phyloP scores from a whole-genome alignment of 1,139 yeast genomes.

The Yamadazyma conglobata region DNA sequence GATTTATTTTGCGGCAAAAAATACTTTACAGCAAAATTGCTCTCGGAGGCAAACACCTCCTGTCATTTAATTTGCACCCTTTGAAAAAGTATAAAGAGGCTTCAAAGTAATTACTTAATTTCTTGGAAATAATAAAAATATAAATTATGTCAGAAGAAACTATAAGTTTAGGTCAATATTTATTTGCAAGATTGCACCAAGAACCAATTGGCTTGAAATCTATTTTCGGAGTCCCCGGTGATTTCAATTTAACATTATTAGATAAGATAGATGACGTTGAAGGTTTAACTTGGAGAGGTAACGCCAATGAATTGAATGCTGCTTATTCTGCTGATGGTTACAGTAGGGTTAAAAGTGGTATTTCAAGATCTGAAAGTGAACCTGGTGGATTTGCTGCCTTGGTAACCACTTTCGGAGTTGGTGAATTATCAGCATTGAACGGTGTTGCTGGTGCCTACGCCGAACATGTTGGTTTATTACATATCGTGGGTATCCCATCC shows the following conservation, averaged over 20 bases:
- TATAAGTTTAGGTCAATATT: slow-evolving; percentile 55
- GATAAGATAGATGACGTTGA: slow-evolving; percentile 64
- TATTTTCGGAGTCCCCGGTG: slow-evolving; percentile 78
- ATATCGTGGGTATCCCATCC: slow-evolving; percentile 44
- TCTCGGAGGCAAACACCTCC: too few relatives aligned
- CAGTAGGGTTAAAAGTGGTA: slow-evolving; percentile 50
- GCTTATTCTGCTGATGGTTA: slow-evolving; percentile 73
- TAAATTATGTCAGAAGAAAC: slow-evolving; percentile 15
- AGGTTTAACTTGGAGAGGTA: slow-evolving; percentile 65
- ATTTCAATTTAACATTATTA: slow-evolving; percentile 65
- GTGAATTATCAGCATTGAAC: slow-evolving; percentile 44
- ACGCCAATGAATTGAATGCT: slow-evolving; percentile 70
- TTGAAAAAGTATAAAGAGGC: slow-evolving; percentile 3
- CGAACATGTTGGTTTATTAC: slow-evolving; percentile 40
- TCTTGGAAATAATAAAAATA: background rate
- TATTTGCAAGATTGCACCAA: slow-evolving; percentile 61
- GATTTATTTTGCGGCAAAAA: too few relatives aligned
- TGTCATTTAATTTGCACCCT: too few relatives aligned
- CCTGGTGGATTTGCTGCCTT: slow-evolving; percentile 48
- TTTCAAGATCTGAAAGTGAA: slow-evolving; percentile 7
- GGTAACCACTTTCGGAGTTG: slow-evolving; percentile 68
- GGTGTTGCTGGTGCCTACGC: slow-evolving; percentile 43
- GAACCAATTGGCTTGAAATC: slow-evolving; percentile 52
- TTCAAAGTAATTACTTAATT: background rate
- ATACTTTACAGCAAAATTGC: too few relatives aligned